Conservation (phyloP, 1,139 yeast species). For the Pichia terricola region DNA sequence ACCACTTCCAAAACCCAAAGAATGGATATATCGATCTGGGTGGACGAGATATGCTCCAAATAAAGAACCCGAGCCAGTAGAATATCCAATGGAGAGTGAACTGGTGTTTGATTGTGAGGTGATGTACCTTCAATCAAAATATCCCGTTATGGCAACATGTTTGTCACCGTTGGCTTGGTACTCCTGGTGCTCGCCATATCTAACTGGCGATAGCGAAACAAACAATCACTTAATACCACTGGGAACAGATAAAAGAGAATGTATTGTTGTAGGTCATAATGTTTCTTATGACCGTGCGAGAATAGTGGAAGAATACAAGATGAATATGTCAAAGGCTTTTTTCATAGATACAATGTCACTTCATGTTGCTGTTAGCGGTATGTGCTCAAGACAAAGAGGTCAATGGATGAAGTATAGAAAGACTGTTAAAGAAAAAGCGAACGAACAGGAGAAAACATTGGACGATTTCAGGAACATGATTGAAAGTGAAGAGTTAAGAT, state of each 20-base stretch:
- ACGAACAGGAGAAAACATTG: constrained; percentile 16
- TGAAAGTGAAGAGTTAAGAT: constrained; percentile 15
- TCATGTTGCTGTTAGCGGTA: constrained; percentile 85
- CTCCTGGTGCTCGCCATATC: constrained; percentile 86
- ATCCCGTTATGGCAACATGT: constrained; percentile 78
- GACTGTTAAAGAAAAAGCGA: constrained; percentile 12
- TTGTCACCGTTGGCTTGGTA: constrained; percentile 80
- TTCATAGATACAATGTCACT: constrained; percentile 88
- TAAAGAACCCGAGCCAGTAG: constrained; percentile 46
- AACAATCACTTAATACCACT: constrained; percentile 67
- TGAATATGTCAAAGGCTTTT: constrained; percentile 60
- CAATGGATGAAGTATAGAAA: constrained; percentile 61
- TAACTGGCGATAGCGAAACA: constrained; percentile 42
- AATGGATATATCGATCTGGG: constrained; percentile 58
- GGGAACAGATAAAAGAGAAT: constrained; percentile 33
- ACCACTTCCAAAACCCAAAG: constrained; percentile 31
- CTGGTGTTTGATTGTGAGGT: constrained; percentile 89
- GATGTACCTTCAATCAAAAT: constrained; percentile 62
- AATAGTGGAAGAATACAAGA: constrained; percentile 70
- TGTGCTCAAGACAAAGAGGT: constrained; percentile 86
- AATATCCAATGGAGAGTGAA: constrained; percentile 56
- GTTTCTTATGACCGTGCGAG: constrained; percentile 88
- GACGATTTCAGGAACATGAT: constrained; percentile 16
- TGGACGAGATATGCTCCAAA: constrained; percentile 71
- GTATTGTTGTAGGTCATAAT: constrained; percentile 78